phyloP scores from a whole-genome alignment of 2,329 filamentous ascomycete genomes.

The Trichoderma guizhouense region DNA sequence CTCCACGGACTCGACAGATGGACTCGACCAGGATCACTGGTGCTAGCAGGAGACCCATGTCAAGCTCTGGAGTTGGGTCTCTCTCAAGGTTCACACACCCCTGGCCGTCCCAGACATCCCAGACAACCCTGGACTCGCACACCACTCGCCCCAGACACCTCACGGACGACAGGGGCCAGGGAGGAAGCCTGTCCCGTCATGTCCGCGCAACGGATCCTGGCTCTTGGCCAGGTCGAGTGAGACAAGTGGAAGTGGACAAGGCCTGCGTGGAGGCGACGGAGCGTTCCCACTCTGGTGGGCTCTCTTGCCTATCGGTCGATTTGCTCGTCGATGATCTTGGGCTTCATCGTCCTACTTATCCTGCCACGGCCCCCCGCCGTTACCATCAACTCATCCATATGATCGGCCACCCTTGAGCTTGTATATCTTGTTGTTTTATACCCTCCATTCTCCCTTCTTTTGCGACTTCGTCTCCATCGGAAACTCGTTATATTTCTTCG shows the following conservation, averaged over 20 bases:
- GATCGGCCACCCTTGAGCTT: constrained; percentile 46
- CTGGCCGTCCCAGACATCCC: constrained; percentile 6
- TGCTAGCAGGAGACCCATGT: neutral
- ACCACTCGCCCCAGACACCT: constrained; percentile 19
- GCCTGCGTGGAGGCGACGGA: constrained; percentile 41
- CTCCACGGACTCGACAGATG: constrained; percentile 8
- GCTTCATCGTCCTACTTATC: constrained; percentile 47
- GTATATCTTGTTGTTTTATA: constrained; percentile 44
- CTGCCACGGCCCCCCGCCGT: constrained; percentile 42
- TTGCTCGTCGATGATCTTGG: constrained; percentile 37
- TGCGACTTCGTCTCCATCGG: constrained; percentile 32
- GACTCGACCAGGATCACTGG: neutral
- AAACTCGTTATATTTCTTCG: constrained; percentile 35
- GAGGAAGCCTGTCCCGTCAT: constrained; percentile 19
- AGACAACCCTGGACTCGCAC: constrained; percentile 1
- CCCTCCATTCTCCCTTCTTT: constrained; percentile 51
- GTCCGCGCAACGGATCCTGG: constrained; percentile 23
- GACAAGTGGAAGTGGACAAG: constrained; percentile 34
- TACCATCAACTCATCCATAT: constrained; percentile 40
- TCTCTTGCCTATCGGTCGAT: constrained; percentile 21
- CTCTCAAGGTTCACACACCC: constrained; percentile 15
- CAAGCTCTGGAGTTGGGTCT: neutral
- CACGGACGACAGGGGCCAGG: constrained; percentile 19
- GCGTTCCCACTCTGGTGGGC: constrained; percentile 19
- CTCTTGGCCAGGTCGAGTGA: constrained; percentile 42